Percentiles rank a stretch among this genome's conserved stretches.
Conservation (phyloP, 345 rosid genomes). For the Ceriops tagal region DNA sequence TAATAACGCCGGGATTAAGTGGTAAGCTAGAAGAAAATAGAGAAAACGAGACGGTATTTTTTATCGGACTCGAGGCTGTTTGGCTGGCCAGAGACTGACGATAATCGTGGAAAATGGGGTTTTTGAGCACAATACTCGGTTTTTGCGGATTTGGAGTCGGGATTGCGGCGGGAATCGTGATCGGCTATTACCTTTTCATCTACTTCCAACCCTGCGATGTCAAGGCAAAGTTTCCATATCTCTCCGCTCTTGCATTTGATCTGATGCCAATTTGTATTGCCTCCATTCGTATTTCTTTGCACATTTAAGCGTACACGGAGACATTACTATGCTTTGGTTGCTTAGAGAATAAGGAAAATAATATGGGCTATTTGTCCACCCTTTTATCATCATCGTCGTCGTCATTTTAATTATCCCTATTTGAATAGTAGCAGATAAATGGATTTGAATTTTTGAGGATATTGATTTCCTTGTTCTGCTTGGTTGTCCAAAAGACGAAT, state of each 20-base stretch:
- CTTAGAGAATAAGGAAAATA: neutral
- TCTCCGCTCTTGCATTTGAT: neutral
- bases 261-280: neutral
- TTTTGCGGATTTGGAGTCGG: conserved; percentile 89
- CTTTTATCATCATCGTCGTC: no score
- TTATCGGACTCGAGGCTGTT: neutral
- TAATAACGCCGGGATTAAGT: no score
- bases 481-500: no score
- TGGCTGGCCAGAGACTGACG: conserved; percentile 16
- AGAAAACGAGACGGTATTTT: no score
- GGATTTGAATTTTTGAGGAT: no score
- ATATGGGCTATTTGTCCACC: no score
- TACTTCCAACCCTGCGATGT: conserved; percentile 71
- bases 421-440: no score
- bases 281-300: no score
- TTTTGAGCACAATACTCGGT: conserved; percentile 64
- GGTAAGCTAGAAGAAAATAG: no score
- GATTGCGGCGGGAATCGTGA: conserved; percentile 60
- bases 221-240: conserved; percentile 40
- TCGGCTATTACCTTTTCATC: conserved; percentile 78
- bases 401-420: no score
- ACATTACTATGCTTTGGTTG: neutral
- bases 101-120: conserved; percentile 48
- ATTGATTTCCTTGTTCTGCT: no score
- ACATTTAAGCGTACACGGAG: no score